phyloP scores from a whole-genome alignment of 371 early-diverging fungal genomes.

The Lichtheimia hyalospora region DNA sequence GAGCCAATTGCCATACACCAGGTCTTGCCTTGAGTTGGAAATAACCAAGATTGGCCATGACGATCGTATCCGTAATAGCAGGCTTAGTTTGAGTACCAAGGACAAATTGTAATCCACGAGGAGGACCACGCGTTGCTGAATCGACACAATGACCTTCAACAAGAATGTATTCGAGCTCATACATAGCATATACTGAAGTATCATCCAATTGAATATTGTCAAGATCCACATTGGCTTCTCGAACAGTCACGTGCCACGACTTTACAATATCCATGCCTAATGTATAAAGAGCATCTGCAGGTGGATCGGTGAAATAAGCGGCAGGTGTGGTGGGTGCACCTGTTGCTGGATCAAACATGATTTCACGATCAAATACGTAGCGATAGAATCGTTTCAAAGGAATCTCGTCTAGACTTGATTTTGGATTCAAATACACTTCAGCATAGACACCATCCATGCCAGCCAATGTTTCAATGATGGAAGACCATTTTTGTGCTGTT shows the following conservation, averaged over 20 bases:
- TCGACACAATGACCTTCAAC: constrained; percentile 91
- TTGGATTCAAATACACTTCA: constrained; percentile 64
- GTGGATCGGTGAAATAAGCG: constrained; percentile 75
- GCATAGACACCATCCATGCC: constrained; percentile 62
- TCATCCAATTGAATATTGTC: constrained; percentile 81
- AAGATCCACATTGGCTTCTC: constrained; percentile 81
- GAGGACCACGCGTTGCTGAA: constrained; percentile 59
- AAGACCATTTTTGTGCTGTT: constrained; percentile 73
- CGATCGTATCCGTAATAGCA: constrained; percentile 81
- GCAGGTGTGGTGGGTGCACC: constrained; percentile 44
- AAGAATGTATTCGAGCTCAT: constrained; percentile 80
- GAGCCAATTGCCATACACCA: constrained; percentile 79
- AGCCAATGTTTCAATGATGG: constrained; percentile 64
- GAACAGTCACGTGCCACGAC: constrained; percentile 88
- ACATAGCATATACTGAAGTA: constrained; percentile 69
- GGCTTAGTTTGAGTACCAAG: constrained; percentile 65
- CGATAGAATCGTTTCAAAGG: constrained; percentile 89
- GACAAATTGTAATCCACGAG: constrained; percentile 88
- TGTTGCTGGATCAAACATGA: constrained; percentile 55
- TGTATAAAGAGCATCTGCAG: constrained; percentile 78
- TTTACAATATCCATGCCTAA: constrained; percentile 82
- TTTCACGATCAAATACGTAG: constrained; percentile 70
- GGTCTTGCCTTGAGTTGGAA: constrained; percentile 91
- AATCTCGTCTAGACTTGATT: constrained; percentile 44
- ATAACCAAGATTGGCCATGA: constrained; percentile 97